phyloP scores from a whole-genome alignment of 306 rosid genomes.

The Nissolia schottii region DNA sequence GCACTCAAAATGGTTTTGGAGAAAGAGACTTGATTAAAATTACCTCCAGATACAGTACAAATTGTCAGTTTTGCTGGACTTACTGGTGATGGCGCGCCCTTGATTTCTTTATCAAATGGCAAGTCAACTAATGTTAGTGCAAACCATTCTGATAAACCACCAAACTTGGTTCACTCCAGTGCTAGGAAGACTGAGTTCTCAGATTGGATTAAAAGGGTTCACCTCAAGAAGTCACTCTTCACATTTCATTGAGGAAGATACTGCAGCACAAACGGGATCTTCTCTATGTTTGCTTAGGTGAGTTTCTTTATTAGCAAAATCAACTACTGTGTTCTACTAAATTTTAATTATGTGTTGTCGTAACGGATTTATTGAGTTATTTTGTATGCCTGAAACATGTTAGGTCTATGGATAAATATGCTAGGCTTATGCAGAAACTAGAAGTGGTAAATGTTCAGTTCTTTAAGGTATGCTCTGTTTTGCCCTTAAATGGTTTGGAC shows the following conservation, averaged over 20 bases:
- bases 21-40: conserved; percentile 71
- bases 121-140: conserved; percentile 41
- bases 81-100: conserved; percentile 93
- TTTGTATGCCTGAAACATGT: conserved; percentile 27
- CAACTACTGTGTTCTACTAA: background rate
- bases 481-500: conserved; percentile 8
- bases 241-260: conserved; percentile 55
- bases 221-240: conserved; percentile 54
- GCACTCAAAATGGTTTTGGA: conserved; percentile 97
- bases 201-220: conserved; percentile 70
- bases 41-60: conserved; percentile 80
- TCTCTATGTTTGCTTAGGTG: conserved; percentile 87
- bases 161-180: conserved; percentile 38
- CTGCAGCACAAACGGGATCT: conserved; percentile 82
- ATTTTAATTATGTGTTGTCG: background rate
- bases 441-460: conserved; percentile 78
- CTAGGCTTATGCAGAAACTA: conserved; percentile 95
- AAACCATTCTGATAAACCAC: conserved; percentile 44
- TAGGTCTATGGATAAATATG: conserved; percentile 98
- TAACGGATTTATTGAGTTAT: conserved; percentile 29
- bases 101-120: conserved; percentile 56
- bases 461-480: conserved; percentile 63
- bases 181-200: conserved; percentile 64
- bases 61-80: conserved; percentile 94
- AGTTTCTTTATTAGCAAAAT: conserved; percentile 27